Evolutionary conservation across 2,329 filamentous ascomycete genomes (phyloP), one percentile per base, ranked within the genome.

Genomic region (Aureobasidium sp.): DNA sequence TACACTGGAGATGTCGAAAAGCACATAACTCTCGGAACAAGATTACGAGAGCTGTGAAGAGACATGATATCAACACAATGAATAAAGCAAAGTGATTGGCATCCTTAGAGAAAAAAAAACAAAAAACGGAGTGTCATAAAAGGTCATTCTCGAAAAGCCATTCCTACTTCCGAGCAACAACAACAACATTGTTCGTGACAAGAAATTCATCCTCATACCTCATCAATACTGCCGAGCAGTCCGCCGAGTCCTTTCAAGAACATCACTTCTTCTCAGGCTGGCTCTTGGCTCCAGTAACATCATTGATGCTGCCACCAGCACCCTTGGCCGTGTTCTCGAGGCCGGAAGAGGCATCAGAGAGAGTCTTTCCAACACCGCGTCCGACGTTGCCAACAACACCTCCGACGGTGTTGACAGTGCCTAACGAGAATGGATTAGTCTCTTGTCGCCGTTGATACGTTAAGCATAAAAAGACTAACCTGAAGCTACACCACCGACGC

Each of bases 301-400:
- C 45, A 6, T 45, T 27, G 22, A 63, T 47, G 27, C 29, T 33
- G 15, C 48, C 56, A 27, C 40, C 54, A 14, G 52, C 61, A 14
- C 61, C 54, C 61, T 53, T 60, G 15, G 54, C 40, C 17, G 61
- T 63, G 27, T 54, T 60, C 56, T 63, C 54, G 24, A 63, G 17
- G 9, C 61, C 61, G 15, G 37, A 31, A 17, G 44, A 53, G 15
- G 54, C 61, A 48, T 60, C 61, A 24, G n/a, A 22, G 3, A 63
- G 22, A 5, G 61, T 60, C 27, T 63, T 58, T 19, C 61, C 61
- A 8, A 63, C 53, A 17, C 61, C 61, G 11, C 61, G 44, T 27
- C 54, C 61, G 11, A 63, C 61, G 29, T 53, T 63, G n/a, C 61
- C 61, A 9, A 63, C 61, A 14, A 58, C 56, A n/a, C 61, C 54